A percentile compares a stretch with the other conserved stretches of the same genome.
Conservation (phyloP, 2,329 filamentous ascomycete genomes). For the Pseudogymnoascus sp. region DNA sequence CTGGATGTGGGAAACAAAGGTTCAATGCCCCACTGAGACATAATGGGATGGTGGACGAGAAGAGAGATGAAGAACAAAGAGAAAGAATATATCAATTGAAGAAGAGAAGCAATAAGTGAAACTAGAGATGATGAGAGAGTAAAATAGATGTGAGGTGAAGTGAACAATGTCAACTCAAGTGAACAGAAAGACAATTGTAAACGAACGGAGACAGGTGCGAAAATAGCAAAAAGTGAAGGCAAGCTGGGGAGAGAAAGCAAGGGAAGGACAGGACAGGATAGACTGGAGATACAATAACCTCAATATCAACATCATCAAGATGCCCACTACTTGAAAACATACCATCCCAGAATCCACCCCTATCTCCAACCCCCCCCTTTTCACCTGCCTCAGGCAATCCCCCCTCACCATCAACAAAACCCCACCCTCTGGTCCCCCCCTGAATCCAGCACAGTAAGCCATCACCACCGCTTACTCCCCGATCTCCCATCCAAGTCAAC, state of each 20-base stretch:
- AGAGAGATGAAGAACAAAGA: neutral
- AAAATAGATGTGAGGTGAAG: neutral
- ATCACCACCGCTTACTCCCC: neutral
- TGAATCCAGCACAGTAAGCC: neutral
- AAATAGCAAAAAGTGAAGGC: neutral
- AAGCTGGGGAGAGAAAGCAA: neutral
- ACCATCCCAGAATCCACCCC: neutral
- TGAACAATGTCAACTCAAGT: neutral
- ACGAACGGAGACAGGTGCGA: neutral
- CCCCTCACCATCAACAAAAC: neutral
- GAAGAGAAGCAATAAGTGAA: neutral
- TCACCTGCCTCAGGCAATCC: neutral
- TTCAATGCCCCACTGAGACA: neutral
- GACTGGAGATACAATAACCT: neutral
- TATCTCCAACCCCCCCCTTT: neutral
- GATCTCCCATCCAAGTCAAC: neutral
- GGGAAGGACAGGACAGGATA: neutral
- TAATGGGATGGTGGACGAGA: neutral
- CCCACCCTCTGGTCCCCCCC: neutral
- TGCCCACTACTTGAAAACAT: neutral
- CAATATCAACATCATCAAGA: neutral
- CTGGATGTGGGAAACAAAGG: neutral
- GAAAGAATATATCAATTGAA: too few relatives aligned
- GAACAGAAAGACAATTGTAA: neutral
- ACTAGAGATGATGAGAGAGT: neutral